Evolutionary conservation across 1,139 yeast genomes (phyloP).

Genomic region (Suhomyces kunorum): DNA sequence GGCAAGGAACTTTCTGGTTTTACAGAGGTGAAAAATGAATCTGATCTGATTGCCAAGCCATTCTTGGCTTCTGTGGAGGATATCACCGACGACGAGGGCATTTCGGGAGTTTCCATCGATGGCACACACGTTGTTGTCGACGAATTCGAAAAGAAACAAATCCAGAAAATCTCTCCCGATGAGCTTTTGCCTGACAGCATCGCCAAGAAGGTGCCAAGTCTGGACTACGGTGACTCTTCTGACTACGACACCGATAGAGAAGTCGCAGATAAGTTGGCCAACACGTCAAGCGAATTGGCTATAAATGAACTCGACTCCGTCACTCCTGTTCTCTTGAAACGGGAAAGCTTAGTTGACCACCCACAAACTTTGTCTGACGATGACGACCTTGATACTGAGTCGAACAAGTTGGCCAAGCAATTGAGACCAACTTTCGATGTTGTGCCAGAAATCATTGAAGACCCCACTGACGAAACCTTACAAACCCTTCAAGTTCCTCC

Average conservation of each 20-base stretch:
- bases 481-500: constrained; percentile 14
- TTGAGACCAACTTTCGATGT: constrained; percentile 38
- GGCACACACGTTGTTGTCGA: constrained; percentile 16
- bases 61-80: constrained; percentile 15
- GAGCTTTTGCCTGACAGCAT: no score
- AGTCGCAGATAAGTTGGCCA: not conserved
- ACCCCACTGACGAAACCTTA: constrained; percentile 7
- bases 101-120: constrained; percentile 11
- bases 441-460: constrained; percentile 32
- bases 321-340: constrained; percentile 17
- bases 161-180: not conserved
- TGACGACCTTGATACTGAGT: constrained; percentile 23
- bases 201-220: no score
- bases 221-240: constrained; percentile 1
- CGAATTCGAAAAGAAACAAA: constrained; percentile 25
- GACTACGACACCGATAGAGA: constrained; percentile 10
- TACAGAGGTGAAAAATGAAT: not conserved
- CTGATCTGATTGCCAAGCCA: constrained; percentile 13
- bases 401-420: constrained; percentile 26
- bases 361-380: constrained; percentile 16
- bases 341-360: constrained; percentile 11
- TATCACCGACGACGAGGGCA: constrained; percentile 7
- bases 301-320: no score
- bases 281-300: constrained; percentile 1
- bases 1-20: not conserved